phyloP scores from a whole-genome alignment of 192 early-diverging fungal genomes.

The Rhizophagus clarus region DNA sequence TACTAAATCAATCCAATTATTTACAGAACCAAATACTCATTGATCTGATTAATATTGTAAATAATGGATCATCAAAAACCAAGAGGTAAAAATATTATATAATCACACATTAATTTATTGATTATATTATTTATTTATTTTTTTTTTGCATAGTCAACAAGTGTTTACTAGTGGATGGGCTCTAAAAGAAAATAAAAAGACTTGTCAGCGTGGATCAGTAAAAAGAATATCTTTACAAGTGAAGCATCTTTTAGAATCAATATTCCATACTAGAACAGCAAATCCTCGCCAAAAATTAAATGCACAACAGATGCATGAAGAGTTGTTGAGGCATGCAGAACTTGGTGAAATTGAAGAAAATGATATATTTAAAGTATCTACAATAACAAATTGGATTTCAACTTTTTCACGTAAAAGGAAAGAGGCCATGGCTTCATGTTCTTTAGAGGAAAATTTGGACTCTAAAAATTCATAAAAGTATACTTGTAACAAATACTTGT shows the following conservation, averaged over 20 bases:
- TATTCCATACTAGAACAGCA: background rate
- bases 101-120: background rate
- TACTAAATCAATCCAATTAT: too few species aligned
- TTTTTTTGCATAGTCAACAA: background rate
- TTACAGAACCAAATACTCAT: too few species aligned
- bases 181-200: background rate
- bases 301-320: background rate
- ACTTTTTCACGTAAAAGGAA: background rate
- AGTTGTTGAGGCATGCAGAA: background rate
- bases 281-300: background rate
- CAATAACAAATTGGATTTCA: constrained; percentile 4
- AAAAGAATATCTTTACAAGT: background rate
- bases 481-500: too few species aligned
- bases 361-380: background rate
- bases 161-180: background rate
- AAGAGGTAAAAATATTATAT: background rate
- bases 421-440: background rate
- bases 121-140: background rate
- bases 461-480: too few species aligned
- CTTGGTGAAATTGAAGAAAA: background rate
- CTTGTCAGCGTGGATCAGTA: too few species aligned
- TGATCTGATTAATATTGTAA: too few species aligned
- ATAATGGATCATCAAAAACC: background rate
- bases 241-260: background rate
- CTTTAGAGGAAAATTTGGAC: constrained; percentile 4